Base-by-base conservation (phyloP, 768 basidiomycete species). In the Auriscalpium orientale region DNA sequence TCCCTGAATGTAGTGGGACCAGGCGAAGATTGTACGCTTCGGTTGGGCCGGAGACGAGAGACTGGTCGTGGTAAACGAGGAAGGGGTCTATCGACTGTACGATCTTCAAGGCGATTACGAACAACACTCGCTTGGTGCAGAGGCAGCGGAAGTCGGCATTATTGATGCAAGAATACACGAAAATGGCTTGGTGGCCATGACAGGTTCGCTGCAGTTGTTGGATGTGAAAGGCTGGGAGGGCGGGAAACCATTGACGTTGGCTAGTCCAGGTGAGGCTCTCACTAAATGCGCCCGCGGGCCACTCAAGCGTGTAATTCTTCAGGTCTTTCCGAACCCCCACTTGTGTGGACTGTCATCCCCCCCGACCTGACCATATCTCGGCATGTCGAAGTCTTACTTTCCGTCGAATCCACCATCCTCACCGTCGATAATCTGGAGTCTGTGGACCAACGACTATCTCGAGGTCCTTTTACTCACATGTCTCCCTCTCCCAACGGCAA, bases 401-500 rank as follows among this genome's bases (percentile, higher is more conserved):
- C 91, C 1, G 82, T 87, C 3, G 89, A 89, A 15, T 69, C 82
- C 4, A 91, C 92, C 1, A 86, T 98, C 50, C 70, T 89, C 64
- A 84, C 80, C 2, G 84, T 98, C 22, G 97, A 98, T 70, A 94
- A 89, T 54, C 74, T 98, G 47, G 95, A 98, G 66, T 80, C 77
- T 43, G 75, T 90, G 4, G 95, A 99, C 68, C 95, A 97, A 70
- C 83, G 87, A 11, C 74, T 98, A 9, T 84, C 85, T 8, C 81
- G 89, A 35, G 95, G 95, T 0, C 97, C 97, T 2, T 98, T 98
- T 69, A 80, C 79, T 0, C 87, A 88, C 62, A 79, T 98, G 51
- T 80, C 88, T 0, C 88, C 91, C 3, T 98, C 95, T 0, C 95
- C 97, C 1, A 95, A 94, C 63, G 95, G 95, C 38, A 93, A 95